Evolutionary conservation across 768 basidiomycete genomes (phyloP).

Genomic region (Boletus tomentosulus): DNA sequence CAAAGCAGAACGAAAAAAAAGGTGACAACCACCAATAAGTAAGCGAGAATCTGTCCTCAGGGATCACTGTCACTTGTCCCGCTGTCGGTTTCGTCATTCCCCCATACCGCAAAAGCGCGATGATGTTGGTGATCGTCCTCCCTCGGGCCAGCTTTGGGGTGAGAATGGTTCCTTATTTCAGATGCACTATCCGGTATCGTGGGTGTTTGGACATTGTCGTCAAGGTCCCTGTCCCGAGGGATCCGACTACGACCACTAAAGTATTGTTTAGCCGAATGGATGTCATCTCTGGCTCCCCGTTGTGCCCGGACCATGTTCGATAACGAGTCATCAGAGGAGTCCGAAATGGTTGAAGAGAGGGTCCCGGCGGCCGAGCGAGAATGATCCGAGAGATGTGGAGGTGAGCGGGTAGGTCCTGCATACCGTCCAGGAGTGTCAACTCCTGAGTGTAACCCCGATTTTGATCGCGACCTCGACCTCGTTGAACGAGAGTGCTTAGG

Average conservation of each 20-base stretch:
- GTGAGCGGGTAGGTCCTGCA: constrained; percentile 47
- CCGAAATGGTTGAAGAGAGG: constrained; percentile 36
- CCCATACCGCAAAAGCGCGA: constrained; percentile 80
- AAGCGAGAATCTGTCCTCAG: constrained; percentile 11
- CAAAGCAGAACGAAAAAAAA: constrained; percentile 4
- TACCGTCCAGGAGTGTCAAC: constrained; percentile 63
- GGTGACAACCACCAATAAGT: too few species aligned
- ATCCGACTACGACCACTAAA: constrained; percentile 52
- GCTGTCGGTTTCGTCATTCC: constrained; percentile 86
- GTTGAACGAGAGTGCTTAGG: constrained; percentile 25
- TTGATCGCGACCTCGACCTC: constrained; percentile 32
- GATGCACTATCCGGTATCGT: constrained; percentile 40
- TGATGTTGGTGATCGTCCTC: constrained; percentile 31
- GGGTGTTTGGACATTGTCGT: constrained; percentile 59
- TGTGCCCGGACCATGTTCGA: constrained; percentile 35
- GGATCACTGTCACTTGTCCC: constrained; percentile 70
- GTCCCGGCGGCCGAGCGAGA: constrained; percentile 14
- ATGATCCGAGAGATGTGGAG: constrained; percentile 31
- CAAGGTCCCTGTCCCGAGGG: constrained; percentile 55
- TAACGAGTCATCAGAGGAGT: constrained; percentile 37
- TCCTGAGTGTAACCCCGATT: constrained; percentile 46
- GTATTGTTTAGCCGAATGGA: constrained; percentile 36
- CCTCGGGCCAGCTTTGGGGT: constrained; percentile 8
- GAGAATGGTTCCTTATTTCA: constrained; percentile 13
- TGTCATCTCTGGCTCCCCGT: constrained; percentile 50